phyloP scores from a whole-genome alignment of 768 basidiomycete genomes.

The Collybiopsis confluens region DNA sequence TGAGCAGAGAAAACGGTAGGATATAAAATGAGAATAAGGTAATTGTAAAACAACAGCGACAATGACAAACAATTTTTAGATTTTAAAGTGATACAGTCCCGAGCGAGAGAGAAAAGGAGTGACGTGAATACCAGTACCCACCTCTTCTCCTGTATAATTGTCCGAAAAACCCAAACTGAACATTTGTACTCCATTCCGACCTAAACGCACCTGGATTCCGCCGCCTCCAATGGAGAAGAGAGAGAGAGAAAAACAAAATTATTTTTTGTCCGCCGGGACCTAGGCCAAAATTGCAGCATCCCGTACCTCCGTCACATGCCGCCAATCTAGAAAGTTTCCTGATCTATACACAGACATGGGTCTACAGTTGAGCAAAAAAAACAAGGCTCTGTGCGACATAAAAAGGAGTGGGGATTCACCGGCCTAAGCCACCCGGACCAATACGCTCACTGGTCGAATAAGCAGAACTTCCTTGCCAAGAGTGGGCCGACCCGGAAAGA shows the following conservation, averaged over 20 bases:
- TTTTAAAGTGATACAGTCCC: background rate
- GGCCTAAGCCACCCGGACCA: constrained; percentile 5
- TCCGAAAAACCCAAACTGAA: background rate
- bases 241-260: background rate
- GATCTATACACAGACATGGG: constrained; percentile 6
- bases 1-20: background rate
- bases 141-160: background rate
- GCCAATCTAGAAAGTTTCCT: background rate
- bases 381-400: constrained; percentile 1
- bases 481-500: background rate
- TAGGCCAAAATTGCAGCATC: constrained; percentile 1
- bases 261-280: no score
- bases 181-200: no score
- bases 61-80: background rate
- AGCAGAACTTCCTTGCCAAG: background rate
- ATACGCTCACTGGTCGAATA: background rate
- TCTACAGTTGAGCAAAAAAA: background rate
- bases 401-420: constrained; percentile 7
- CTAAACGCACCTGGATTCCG: no score
- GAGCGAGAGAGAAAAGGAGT: background rate
- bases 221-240: no score
- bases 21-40: background rate
- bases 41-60: background rate
- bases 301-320: background rate
- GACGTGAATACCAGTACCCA: constrained; percentile 2